These are phyloP conservation scores for Vitis rupestris DNA, from an alignment of 164 flowering plant genomes.

Conservation along the genomic window DNA sequence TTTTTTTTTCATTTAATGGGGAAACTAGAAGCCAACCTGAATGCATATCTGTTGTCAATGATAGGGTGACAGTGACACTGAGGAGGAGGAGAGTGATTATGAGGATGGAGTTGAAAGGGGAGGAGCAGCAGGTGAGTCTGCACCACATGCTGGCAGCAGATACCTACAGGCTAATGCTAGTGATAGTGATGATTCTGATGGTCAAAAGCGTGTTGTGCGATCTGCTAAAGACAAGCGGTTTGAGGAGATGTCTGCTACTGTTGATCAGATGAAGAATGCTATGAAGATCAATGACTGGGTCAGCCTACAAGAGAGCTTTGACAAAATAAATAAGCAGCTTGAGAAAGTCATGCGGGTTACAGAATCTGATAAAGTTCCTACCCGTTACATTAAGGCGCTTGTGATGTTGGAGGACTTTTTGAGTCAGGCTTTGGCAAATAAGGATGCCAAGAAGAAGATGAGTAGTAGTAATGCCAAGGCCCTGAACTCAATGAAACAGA, in stretches of 20 bases:
- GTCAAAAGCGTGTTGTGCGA: constrained; percentile 60
- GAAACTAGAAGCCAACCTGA: no score
- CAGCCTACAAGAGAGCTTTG: constrained; percentile 77
- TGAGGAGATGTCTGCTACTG: constrained; percentile 68
- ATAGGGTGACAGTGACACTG: constrained; percentile 61
- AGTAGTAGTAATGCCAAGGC: constrained; percentile 84
- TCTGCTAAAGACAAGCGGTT: constrained; percentile 85
- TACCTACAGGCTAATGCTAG: constrained; percentile 45
- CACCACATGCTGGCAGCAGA: constrained; percentile 32
- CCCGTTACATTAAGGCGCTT: constrained; percentile 69
- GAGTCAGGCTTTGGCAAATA: constrained; percentile 71
- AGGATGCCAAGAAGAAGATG: constrained; percentile 96
- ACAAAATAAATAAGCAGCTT: constrained; percentile 83
- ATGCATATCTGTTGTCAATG: not conserved
- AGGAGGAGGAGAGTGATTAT: constrained; percentile 47
- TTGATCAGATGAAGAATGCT: constrained; percentile 90
- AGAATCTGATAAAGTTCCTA: constrained; percentile 65
- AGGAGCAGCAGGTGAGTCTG: constrained; percentile 25
- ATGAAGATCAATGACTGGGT: constrained; percentile 98
- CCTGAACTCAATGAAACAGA: constrained; percentile 89
- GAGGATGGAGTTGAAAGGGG: constrained; percentile 28
- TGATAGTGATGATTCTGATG: constrained; percentile 72
- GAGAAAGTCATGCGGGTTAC: constrained; percentile 86
- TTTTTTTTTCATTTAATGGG: no score
- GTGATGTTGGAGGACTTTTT: constrained; percentile 83